Conservation (phyloP, 441 rosid species). For the Eruca vesicaria region DNA sequence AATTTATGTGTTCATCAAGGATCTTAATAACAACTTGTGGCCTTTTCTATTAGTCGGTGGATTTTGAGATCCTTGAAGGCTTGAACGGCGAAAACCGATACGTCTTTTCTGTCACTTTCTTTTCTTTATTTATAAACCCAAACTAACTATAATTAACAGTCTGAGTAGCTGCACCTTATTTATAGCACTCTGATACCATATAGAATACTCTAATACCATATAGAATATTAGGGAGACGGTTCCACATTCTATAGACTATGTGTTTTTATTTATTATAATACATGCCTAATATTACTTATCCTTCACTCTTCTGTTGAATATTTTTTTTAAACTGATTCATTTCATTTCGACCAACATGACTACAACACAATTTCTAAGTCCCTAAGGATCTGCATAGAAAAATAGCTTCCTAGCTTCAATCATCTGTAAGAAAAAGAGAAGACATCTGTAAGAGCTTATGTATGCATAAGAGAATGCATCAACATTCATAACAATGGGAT, state of each 20-base stretch:
- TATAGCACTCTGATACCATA: too few species aligned
- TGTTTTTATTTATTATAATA: not conserved
- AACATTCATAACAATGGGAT: slow-evolving; percentile 25
- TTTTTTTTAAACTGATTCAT: not conserved
- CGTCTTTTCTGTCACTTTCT: slow-evolving; percentile 27
- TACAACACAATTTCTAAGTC: not conserved
- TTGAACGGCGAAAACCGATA: slow-evolving; percentile 24
- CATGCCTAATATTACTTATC: not conserved
- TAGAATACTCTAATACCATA: too few species aligned
- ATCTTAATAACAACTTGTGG: slow-evolving; percentile 23
- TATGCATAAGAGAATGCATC: not conserved
- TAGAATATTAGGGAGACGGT: too few species aligned
- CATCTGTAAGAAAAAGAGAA: not conserved
- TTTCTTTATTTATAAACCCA: not conserved
- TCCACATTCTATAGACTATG: too few species aligned
- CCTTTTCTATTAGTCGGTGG: slow-evolving; percentile 21
- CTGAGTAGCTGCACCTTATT: too few species aligned
- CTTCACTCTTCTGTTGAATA: not conserved
- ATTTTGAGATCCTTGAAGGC: slow-evolving; percentile 26
- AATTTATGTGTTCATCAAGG: slow-evolving; percentile 11
- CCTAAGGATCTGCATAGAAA: not conserved
- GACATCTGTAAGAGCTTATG: not conserved
- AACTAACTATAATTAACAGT: not conserved
- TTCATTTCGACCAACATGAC: not conserved
- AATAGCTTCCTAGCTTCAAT: not conserved